Evolutionary conservation across 1,284 basidiomycete genomes (phyloP).

Genomic region (Leccinum angustisporum): DNA sequence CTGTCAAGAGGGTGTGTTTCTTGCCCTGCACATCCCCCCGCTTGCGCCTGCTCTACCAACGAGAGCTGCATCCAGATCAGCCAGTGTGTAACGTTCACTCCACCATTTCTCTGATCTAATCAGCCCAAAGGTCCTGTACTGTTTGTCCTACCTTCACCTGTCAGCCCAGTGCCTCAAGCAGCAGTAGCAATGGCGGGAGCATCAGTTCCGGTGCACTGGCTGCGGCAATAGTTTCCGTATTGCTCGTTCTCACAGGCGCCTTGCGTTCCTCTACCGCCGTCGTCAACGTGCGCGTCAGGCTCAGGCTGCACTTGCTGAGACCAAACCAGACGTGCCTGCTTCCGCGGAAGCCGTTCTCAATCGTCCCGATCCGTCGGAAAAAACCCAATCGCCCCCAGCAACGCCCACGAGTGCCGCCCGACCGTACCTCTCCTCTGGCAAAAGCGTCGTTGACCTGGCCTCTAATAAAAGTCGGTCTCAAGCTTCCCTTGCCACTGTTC

Average conservation of each 20-base stretch:
- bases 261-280: conserved; percentile 62
- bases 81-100: conserved; percentile 42
- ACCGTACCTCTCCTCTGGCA: conserved; percentile 45
- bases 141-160: conserved; percentile 48
- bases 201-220: conserved; percentile 71
- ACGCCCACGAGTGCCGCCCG: conserved; percentile 41
- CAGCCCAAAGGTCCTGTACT: conserved; percentile 51
- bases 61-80: conserved; percentile 59
- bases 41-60: conserved; percentile 53
- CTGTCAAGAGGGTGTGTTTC: conserved; percentile 45
- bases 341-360: conserved; percentile 73
- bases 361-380: conserved; percentile 75
- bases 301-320: conserved; percentile 35
- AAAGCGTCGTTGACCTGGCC: conserved; percentile 52
- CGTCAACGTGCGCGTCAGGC: conserved; percentile 35
- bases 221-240: conserved; percentile 63
- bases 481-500: conserved; percentile 32
- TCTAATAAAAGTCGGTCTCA: conserved; percentile 37
- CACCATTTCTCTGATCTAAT: conserved; percentile 12
- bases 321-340: conserved; percentile 64
- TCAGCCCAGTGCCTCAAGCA: conserved; percentile 15
- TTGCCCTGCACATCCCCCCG: conserved; percentile 43
- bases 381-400: conserved; percentile 35
- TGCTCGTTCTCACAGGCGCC: conserved; percentile 57
- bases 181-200: conserved; percentile 40